phyloP scores from a whole-genome alignment of 805 yeast genomes.

The Wickerhamomyces bovis region DNA sequence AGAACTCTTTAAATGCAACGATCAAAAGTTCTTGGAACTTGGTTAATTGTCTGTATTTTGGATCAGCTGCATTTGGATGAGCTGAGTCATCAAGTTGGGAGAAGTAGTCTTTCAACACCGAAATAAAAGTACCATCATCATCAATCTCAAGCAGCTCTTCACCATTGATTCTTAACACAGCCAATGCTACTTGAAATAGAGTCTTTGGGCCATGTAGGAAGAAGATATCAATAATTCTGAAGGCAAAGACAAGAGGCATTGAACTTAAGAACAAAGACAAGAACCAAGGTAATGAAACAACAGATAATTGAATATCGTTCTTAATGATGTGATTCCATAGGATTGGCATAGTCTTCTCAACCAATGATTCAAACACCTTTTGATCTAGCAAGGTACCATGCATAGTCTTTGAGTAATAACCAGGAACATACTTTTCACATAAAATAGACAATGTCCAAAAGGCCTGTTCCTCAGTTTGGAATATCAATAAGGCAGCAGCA shows the following conservation, averaged over 20 bases:
- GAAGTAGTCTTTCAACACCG: conserved; percentile 79
- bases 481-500: conserved; percentile 69
- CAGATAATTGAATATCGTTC: conserved; percentile 85
- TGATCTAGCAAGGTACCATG: conserved; percentile 94
- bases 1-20: conserved; percentile 88
- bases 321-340: conserved; percentile 75
- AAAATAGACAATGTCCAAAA: conserved; percentile 83
- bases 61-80: conserved; percentile 63
- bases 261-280: conserved; percentile 82
- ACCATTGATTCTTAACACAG: conserved; percentile 83
- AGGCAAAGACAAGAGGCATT: conserved; percentile 92
- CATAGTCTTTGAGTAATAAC: conserved; percentile 95
- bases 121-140: conserved; percentile 91
- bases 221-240: conserved; percentile 84
- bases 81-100: conserved; percentile 71
- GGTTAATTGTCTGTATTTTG: conserved; percentile 60
- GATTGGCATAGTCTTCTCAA: conserved; percentile 83
- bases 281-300: conserved; percentile 95
- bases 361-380: conserved; percentile 84
- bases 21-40: conserved; percentile 87
- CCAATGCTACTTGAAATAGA: conserved; percentile 88
- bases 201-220: conserved; percentile 86
- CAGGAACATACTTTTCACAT: conserved; percentile 86
- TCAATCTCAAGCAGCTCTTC: conserved; percentile 71
- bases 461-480: conserved; percentile 95